These are phyloP conservation scores for Prunus yedoensis DNA, from an alignment of 331 rosid species.

Conservation along the genomic window DNA sequence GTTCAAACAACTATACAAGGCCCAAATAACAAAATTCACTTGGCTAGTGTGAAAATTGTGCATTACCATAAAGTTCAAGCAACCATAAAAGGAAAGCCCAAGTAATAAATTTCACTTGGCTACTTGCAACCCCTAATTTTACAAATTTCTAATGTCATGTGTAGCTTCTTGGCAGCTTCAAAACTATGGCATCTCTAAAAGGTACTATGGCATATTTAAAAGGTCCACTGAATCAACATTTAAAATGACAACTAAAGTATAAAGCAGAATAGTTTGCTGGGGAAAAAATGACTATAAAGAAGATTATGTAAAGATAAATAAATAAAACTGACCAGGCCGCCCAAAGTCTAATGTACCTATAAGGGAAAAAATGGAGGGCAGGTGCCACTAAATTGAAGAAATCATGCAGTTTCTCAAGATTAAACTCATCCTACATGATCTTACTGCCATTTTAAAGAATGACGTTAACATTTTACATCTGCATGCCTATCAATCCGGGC, in stretches of 20 bases:
- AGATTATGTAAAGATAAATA: background rate
- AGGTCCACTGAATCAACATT: background rate
- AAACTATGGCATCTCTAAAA: background rate
- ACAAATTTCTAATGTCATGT: background rate
- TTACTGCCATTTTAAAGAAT: background rate
- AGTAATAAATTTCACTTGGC: background rate
- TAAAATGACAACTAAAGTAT: background rate
- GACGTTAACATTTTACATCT: background rate
- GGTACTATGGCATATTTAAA: background rate
- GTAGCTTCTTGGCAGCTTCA: constrained; percentile 4
- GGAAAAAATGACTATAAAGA: background rate
- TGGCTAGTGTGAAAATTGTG: background rate
- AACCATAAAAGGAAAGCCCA: background rate
- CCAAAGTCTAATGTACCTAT: background rate
- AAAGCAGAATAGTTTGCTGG: background rate
- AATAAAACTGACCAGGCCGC: background rate
- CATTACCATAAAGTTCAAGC: background rate
- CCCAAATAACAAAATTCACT: background rate
- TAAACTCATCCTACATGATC: background rate
- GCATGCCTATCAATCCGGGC: background rate
- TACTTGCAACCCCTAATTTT: background rate
- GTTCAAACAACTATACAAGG: background rate
- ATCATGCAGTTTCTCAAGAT: background rate
- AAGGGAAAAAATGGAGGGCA: background rate
- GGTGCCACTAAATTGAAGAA: background rate